Conservation (phyloP, 192 early-diverging fungal genomes). For the Rhizophlyctis rosea region DNA sequence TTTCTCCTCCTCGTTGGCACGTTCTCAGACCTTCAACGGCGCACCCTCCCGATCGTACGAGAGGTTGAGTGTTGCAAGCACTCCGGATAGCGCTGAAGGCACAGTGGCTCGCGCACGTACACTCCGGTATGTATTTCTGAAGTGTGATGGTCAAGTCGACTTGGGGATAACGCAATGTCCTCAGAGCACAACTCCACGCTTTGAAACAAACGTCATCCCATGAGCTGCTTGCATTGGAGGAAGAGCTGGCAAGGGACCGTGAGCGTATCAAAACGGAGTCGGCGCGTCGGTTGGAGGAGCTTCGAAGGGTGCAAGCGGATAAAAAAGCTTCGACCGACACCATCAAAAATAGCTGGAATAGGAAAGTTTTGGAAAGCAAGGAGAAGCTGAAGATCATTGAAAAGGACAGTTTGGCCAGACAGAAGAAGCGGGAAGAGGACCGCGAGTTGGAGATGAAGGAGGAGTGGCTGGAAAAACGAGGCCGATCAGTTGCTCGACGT, state of each 20-base stretch:
- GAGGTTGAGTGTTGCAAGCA: too few species aligned
- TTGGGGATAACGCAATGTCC: too few species aligned
- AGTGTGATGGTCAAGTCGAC: too few species aligned
- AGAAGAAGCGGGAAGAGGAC: constrained; percentile 18
- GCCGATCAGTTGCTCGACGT: neutral
- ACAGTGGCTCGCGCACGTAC: too few species aligned
- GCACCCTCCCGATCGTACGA: too few species aligned
- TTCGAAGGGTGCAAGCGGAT: constrained; percentile 1
- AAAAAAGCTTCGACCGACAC: constrained; percentile 7
- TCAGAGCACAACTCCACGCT: too few species aligned
- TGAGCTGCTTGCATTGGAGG: constrained; percentile 18
- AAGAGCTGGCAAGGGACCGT: constrained; percentile 14
- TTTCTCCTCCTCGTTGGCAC: too few species aligned
- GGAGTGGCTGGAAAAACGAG: neutral
- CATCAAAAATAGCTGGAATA: too few species aligned
- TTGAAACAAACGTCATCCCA: constrained; percentile 1
- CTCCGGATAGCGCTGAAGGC: too few species aligned
- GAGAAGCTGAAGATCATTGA: constrained; percentile 23
- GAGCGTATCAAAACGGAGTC: constrained; percentile 16
- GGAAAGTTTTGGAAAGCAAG: constrained; percentile 8
- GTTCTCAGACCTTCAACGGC: too few species aligned
- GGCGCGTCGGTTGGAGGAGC: constrained; percentile 6
- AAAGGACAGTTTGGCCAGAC: constrained; percentile 17
- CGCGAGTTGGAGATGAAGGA: constrained; percentile 16
- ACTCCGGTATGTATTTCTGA: too few species aligned